phyloP scores from a whole-genome alignment of 352 stramenopile genomes.

The Phytopythium vexans region DNA sequence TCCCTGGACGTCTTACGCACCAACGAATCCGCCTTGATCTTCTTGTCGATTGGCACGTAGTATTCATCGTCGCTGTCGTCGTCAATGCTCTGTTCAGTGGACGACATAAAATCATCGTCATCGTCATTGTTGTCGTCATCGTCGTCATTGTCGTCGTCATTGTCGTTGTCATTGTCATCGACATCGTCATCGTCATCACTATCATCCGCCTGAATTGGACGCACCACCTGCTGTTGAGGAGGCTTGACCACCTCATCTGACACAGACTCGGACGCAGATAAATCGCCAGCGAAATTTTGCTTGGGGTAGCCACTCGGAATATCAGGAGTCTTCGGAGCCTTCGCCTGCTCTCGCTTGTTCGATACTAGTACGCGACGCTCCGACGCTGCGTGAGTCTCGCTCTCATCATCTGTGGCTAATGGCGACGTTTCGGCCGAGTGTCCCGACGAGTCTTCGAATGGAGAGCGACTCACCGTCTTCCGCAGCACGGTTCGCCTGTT shows the following conservation, averaged over 20 bases:
- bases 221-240: background rate
- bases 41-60: slow-evolving; percentile 12
- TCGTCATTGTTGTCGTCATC: background rate
- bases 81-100: slow-evolving; percentile 1
- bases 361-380: background rate
- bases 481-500: too few relatives aligned
- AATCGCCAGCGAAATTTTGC: background rate
- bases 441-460: too few relatives aligned
- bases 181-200: slow-evolving; percentile 4
- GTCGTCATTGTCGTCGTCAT: background rate
- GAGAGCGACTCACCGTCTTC: too few relatives aligned
- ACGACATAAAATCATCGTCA: slow-evolving; percentile 1
- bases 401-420: too few relatives aligned
- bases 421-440: too few relatives aligned
- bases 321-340: background rate
- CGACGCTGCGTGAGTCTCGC: background rate
- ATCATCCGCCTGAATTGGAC: background rate
- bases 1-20: too few relatives aligned
- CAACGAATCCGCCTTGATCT: background rate
- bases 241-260: background rate
- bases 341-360: background rate
- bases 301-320: background rate
- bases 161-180: slow-evolving; percentile 1
- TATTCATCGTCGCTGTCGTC: slow-evolving; percentile 27
- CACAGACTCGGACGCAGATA: background rate